Percentiles rank a stretch among this genome's conserved stretches.
These are phyloP conservation scores for Colletotrichum acutatum DNA, from an alignment of 2,329 filamentous ascomycete genomes.

Conservation along the genomic window DNA sequence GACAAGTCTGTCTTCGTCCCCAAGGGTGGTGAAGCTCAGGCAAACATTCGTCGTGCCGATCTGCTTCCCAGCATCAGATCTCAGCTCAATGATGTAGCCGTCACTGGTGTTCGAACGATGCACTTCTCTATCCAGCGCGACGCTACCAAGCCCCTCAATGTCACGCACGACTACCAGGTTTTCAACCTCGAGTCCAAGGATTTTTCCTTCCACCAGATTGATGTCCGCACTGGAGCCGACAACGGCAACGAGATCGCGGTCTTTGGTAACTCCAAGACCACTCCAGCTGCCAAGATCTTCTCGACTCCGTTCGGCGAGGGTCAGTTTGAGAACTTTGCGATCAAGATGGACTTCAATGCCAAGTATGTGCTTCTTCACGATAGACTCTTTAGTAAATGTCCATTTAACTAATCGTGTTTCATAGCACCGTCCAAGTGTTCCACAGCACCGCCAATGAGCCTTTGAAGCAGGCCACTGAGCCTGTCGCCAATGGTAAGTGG, in stretches of 20 bases:
- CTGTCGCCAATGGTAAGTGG: constrained; percentile 47
- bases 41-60: constrained; percentile 58
- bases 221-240: constrained; percentile 45
- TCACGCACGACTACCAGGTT: constrained; percentile 57
- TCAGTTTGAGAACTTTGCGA: constrained; percentile 33
- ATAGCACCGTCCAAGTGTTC: constrained; percentile 50
- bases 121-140: constrained; percentile 59
- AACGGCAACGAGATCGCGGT: constrained; percentile 44
- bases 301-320: constrained; percentile 34
- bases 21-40: constrained; percentile 48
- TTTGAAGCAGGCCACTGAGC: constrained; percentile 49
- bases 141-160: constrained; percentile 51
- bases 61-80: constrained; percentile 52
- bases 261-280: constrained; percentile 33
- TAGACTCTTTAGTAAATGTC: too few relatives aligned
- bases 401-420: not conserved
- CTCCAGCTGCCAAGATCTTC: constrained; percentile 25
- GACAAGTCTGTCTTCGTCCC: constrained; percentile 56
- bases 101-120: constrained; percentile 55
- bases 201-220: constrained; percentile 34
- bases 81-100: constrained; percentile 50
- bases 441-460: constrained; percentile 52
- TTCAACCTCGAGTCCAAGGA: constrained; percentile 38
- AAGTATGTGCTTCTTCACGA: constrained; percentile 35
- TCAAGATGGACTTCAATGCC: constrained; percentile 34